phyloP scores from a whole-genome alignment of 306 rosid genomes.

The Castanea sativa region DNA sequence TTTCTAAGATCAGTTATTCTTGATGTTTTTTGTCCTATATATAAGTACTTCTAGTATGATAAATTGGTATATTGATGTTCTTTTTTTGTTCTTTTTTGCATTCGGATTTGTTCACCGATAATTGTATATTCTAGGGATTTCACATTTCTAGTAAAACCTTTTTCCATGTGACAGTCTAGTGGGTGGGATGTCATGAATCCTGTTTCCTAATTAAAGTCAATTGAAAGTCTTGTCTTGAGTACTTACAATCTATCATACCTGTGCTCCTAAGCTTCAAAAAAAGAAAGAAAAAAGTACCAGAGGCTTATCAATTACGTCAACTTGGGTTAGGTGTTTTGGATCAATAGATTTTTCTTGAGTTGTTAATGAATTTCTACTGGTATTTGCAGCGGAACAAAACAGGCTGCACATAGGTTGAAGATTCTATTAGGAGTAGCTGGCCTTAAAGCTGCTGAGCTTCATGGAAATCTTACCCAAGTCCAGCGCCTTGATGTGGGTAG shows the following conservation, averaged over 20 bases:
- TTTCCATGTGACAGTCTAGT: not conserved
- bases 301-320: not conserved
- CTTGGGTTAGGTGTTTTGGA: not conserved
- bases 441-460: slow-evolving; percentile 91
- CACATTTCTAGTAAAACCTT: not conserved
- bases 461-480: slow-evolving; percentile 91
- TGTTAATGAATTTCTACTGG: slow-evolving; percentile 18
- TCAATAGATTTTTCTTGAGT: not conserved
- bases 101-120: not conserved
- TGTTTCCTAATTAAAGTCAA: slow-evolving; percentile 10
- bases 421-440: slow-evolving; percentile 95
- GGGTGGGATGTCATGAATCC: slow-evolving; percentile 4
- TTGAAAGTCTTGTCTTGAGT: slow-evolving; percentile 1
- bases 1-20: too few relatives aligned
- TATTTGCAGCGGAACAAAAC: slow-evolving; percentile 83
- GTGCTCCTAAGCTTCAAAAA: not conserved
- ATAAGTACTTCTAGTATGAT: too few relatives aligned
- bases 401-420: slow-evolving; percentile 91
- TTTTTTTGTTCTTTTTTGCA: not conserved
- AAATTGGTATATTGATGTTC: too few relatives aligned
- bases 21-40: too few relatives aligned
- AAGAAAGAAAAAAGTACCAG: not conserved
- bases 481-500: slow-evolving; percentile 94
- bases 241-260: not conserved
- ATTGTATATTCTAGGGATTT: not conserved